Conservation (phyloP, 2,329 filamentous ascomycete genomes). For the Thelonectria blattea region DNA sequence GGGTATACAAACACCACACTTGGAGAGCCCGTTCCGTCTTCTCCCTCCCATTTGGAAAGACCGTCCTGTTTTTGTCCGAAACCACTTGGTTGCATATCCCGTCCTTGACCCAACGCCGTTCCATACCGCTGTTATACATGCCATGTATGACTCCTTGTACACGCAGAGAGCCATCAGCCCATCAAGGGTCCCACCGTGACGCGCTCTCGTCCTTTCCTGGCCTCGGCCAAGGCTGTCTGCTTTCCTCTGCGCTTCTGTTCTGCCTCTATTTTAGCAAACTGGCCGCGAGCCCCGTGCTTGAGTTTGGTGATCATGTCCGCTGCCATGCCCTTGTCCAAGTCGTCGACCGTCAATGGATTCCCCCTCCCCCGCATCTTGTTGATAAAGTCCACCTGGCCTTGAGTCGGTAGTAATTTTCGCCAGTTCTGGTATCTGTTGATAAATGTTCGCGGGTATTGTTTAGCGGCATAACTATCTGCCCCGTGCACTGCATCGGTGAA, state of each 20-base stretch:
- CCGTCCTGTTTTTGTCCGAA: not conserved
- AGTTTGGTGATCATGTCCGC: slow-evolving; percentile 92
- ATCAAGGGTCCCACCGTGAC: slow-evolving; percentile 61
- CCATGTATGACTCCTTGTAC: slow-evolving; percentile 28
- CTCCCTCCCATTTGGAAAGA: slow-evolving; percentile 1
- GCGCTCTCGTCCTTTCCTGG: slow-evolving; percentile 53
- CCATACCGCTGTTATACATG: slow-evolving; percentile 14
- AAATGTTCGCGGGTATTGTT: slow-evolving; percentile 69
- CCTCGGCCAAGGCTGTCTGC: slow-evolving; percentile 45
- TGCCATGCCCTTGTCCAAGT: slow-evolving; percentile 80
- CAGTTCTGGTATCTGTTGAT: slow-evolving; percentile 72
- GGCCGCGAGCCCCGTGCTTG: slow-evolving; percentile 78
- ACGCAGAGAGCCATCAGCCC: slow-evolving; percentile 12
- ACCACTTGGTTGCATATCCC: slow-evolving; percentile 1
- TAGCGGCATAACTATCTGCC: slow-evolving; percentile 79
- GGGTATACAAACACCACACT: slow-evolving; percentile 1
- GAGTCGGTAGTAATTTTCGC: slow-evolving; percentile 70
- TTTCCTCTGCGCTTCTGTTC: slow-evolving; percentile 57
- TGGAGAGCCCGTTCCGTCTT: not conserved
- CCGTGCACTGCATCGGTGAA: slow-evolving; percentile 81
- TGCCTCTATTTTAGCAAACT: slow-evolving; percentile 60
- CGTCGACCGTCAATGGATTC: slow-evolving; percentile 58
- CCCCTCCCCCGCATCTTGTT: slow-evolving; percentile 65
- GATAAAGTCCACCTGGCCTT: slow-evolving; percentile 71
- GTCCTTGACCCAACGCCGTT: slow-evolving; percentile 16